phyloP scores from a whole-genome alignment of 768 basidiomycete species.

The Amanita thiersii region DNA sequence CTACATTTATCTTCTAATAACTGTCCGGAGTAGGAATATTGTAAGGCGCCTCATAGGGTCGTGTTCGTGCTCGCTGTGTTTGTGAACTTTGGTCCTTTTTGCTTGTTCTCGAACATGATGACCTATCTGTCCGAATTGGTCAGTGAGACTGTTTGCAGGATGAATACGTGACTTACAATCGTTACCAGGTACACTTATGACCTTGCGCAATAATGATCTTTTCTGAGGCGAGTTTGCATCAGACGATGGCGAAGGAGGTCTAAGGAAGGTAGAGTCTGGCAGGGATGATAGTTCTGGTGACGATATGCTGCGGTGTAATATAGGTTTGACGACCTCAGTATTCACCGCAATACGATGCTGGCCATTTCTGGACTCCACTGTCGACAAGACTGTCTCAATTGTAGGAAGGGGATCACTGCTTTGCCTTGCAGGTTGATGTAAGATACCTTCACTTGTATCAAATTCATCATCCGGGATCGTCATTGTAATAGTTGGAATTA shows the following conservation, averaged over 20 bases:
- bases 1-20: neutral
- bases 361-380: neutral
- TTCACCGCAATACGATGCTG: neutral
- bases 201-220: constrained; percentile 5
- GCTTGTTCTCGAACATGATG: neutral
- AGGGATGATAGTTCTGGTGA: constrained; percentile 20
- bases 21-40: constrained; percentile 43
- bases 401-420: neutral
- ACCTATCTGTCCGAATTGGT: too few relatives aligned
- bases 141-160: too few relatives aligned
- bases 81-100: constrained; percentile 19
- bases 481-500: constrained; percentile 7
- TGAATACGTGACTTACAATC: too few relatives aligned
- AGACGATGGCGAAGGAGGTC: constrained; percentile 3
- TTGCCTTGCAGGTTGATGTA: neutral
- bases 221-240: constrained; percentile 4
- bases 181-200: too few relatives aligned
- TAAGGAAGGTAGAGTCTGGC: constrained; percentile 4
- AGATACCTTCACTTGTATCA: neutral
- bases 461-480: neutral
- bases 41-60: constrained; percentile 59
- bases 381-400: neutral
- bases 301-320: constrained; percentile 17
- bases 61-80: constrained; percentile 33
- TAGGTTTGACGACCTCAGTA: constrained; percentile 14